Evolutionary conservation across 345 rosid species (phyloP), one percentile per base, ranked within the genome.

Genomic region (Orychophragmus violaceus): DNA sequence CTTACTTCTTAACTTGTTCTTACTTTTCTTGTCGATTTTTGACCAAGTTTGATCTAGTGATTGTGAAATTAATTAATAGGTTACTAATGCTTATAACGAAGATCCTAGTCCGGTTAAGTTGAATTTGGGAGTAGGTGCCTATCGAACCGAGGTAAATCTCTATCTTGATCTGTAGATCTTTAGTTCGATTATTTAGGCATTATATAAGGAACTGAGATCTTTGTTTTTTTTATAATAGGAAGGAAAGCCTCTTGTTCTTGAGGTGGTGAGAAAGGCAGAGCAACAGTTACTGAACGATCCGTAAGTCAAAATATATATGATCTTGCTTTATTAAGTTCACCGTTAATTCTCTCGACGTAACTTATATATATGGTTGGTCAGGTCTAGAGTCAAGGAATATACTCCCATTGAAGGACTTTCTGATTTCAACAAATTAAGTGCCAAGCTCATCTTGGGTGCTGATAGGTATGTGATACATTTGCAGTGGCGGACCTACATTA

Each of bases 71-170:
- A n/a, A n/a, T n/a, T n/a, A 36, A 36, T 14, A 36, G 98, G 95
- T 92, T 7, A 92, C 98, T 39, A 91, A 84, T 58, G 96, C 98
- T 16, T 92, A 77, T 54, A 92, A 92, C 84, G 86, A 89, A 64
- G 98, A 89, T 70, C 80, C 82, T 10, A 92, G 89, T 53, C 96
- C 95, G 8, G 63, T 33, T n/a, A n/a, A n/a, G n/a, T n/a, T n/a
- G n/a, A n/a, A n/a, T n/a, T n/a, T n/a, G n/a, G n/a, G n/a, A n/a
- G n/a, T n/a, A n/a, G n/a, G n/a, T n/a, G n/a, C n/a, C n/a, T n/a
- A n/a, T n/a, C n/a, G n/a, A n/a, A n/a, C n/a, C n/a, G n/a, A n/a
- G n/a, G n/a, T n/a, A n/a, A n/a, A n/a, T n/a, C n/a, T n/a, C n/a
- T n/a, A n/a, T n/a, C n/a, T n/a, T n/a, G n/a, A n/a, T n/a, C n/a